Evolutionary conservation across 2,329 filamentous ascomycete species (phyloP).

Genomic region (Phialocephala sp.): DNA sequence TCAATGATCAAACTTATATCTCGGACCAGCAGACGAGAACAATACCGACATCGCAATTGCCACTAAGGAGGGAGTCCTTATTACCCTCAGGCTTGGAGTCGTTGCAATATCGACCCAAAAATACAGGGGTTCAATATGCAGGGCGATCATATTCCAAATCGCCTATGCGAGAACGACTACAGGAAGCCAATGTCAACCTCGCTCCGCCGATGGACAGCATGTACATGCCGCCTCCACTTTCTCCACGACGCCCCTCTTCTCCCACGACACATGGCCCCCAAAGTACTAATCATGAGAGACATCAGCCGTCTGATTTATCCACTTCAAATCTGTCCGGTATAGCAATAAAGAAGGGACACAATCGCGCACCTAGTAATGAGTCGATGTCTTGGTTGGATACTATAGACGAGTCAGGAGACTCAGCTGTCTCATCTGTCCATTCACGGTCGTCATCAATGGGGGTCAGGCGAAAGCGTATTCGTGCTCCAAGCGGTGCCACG

Average conservation of each 20-base stretch:
- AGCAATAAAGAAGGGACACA: slow-evolving; percentile 48
- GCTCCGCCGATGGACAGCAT: slow-evolving; percentile 58
- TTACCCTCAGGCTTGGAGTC: slow-evolving; percentile 41
- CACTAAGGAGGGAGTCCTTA: slow-evolving; percentile 44
- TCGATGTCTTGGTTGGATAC: slow-evolving; percentile 94
- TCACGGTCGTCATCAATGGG: slow-evolving; percentile 77
- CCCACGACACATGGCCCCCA: slow-evolving; percentile 43
- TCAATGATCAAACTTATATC: slow-evolving; percentile 46
- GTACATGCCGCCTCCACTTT: slow-evolving; percentile 75
- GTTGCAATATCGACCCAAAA: slow-evolving; percentile 40
- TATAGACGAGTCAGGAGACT: slow-evolving; percentile 87
- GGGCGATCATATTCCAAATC: slow-evolving; percentile 59
- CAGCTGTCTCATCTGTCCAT: slow-evolving; percentile 78
- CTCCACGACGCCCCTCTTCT: slow-evolving; percentile 64
- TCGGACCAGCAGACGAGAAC: slow-evolving; percentile 35
- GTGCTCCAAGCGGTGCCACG: slow-evolving; percentile 71
- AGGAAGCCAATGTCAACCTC: slow-evolving; percentile 46
- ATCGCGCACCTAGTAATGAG: slow-evolving; percentile 72
- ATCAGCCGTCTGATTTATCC: slow-evolving; percentile 40
- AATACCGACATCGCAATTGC: slow-evolving; percentile 38
- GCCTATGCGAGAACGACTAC: slow-evolving; percentile 48
- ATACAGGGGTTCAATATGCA: slow-evolving; percentile 45
- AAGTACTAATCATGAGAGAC: slow-evolving; percentile 44
- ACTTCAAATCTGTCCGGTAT: slow-evolving; percentile 45
- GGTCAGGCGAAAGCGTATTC: slow-evolving; percentile 71